Conservation (phyloP, 768 basidiomycete species). For the Leccinum barrowsii region DNA sequence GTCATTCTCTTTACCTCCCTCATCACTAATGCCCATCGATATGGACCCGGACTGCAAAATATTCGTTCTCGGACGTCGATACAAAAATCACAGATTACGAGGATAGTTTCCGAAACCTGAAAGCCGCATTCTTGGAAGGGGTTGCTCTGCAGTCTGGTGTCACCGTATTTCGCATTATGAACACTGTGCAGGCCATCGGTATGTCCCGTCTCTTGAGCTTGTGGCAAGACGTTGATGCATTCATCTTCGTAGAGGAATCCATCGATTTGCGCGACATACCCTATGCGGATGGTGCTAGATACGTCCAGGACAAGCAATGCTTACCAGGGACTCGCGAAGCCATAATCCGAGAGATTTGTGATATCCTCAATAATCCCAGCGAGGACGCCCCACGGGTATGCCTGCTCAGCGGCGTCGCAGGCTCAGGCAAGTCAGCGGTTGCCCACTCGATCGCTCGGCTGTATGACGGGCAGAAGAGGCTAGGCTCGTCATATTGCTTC, state of each 20-base stretch:
- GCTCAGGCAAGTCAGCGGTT: conserved; percentile 32
- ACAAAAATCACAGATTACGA: conserved; percentile 18
- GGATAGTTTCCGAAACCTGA: conserved; percentile 16
- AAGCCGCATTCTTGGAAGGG: conserved; percentile 14
- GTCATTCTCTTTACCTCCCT: background rate
- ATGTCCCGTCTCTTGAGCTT: background rate
- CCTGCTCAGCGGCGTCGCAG: conserved; percentile 26
- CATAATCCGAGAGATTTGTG: conserved; percentile 17
- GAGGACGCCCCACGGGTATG: conserved; percentile 20
- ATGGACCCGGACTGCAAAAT: conserved; percentile 18
- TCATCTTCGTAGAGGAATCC: conserved; percentile 6
- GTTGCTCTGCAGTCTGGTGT: conserved; percentile 13
- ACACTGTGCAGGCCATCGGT: conserved; percentile 7
- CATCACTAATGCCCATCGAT: background rate
- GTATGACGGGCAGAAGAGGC: conserved; percentile 24
- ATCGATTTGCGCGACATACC: conserved; percentile 19
- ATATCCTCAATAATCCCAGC: conserved; percentile 11
- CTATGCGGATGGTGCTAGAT: conserved; percentile 23
- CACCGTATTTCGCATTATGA: conserved; percentile 23
- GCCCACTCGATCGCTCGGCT: conserved; percentile 29
- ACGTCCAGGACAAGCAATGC: conserved; percentile 18
- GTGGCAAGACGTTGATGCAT: background rate
- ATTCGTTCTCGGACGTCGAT: conserved; percentile 17
- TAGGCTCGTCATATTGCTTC: conserved; percentile 34
- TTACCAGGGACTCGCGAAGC: conserved; percentile 19